Conservation (phyloP, 2,329 filamentous ascomycete species). For the Fusarium sp. region DNA sequence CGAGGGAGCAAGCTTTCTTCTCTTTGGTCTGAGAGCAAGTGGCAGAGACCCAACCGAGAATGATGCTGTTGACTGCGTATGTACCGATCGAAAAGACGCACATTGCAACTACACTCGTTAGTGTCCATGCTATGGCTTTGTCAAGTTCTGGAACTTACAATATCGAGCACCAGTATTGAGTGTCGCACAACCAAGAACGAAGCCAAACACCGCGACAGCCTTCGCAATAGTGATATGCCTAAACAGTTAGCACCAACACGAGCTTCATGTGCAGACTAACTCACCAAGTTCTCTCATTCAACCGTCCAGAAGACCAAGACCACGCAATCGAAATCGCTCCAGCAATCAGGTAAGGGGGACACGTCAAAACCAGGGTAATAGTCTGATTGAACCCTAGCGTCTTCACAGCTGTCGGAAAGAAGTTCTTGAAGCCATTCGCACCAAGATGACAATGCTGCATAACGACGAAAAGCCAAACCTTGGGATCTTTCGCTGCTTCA, state of each 20-base stretch:
- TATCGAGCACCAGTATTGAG: conserved; percentile 29
- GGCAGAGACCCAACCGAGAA: conserved; percentile 53
- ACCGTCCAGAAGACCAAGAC: conserved; percentile 52
- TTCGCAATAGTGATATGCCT: conserved; percentile 55
- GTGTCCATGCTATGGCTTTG: rapidly evolving
- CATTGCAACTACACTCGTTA: conserved; percentile 33
- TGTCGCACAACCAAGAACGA: conserved; percentile 40
- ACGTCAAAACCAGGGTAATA: conserved; percentile 41
- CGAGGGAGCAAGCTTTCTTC: conserved; percentile 48
- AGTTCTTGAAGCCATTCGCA: conserved; percentile 55
- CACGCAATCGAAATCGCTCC: conserved; percentile 23
- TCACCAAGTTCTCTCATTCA: conserved; percentile 56
- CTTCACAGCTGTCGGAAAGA: conserved; percentile 38
- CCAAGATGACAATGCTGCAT: conserved; percentile 62
- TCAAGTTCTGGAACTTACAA: neutral
- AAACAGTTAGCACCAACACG: neutral
- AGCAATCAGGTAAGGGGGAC: conserved; percentile 56
- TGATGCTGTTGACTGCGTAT: conserved; percentile 55
- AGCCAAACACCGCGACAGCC: conserved; percentile 47
- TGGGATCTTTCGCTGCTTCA: conserved; percentile 54
- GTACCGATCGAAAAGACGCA: conserved; percentile 51
- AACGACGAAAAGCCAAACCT: conserved; percentile 58
- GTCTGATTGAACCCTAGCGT: conserved; percentile 40
- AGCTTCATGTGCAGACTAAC: rapidly evolving
- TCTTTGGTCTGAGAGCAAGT: conserved; percentile 57